Percentiles rank a stretch among this genome's conserved stretches.
phyloP scores from a whole-genome alignment of 139 green algal species.

The Spirogloea muscicola region DNA sequence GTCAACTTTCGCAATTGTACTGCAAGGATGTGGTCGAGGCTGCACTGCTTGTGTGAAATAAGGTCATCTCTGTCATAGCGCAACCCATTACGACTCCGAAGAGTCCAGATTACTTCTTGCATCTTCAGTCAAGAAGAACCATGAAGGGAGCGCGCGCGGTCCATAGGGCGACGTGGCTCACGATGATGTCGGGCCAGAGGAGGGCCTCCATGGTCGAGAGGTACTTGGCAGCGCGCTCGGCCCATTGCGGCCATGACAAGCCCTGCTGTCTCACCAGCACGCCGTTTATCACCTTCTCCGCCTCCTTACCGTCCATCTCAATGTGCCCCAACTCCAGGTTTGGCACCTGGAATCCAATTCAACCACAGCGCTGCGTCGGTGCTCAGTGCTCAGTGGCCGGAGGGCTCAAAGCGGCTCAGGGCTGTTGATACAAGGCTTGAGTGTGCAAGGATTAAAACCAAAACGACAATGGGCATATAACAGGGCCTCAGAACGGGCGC shows the following conservation, averaged over 20 bases:
- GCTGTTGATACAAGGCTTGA: neutral
- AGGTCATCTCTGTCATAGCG: neutral
- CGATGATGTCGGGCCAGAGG: constrained; percentile 18
- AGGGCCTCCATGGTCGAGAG: constrained; percentile 5
- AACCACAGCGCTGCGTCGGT: neutral
- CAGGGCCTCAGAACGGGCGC: neutral
- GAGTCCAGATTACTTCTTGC: neutral
- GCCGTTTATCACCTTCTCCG: constrained; percentile 1
- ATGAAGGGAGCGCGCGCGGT: no score
- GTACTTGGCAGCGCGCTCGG: constrained; percentile 1
- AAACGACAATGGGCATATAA: neutral
- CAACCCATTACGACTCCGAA: neutral
- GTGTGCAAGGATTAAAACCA: no score
- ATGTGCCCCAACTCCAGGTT: constrained; percentile 35
- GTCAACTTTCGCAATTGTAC: no score
- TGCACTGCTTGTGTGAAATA: no score
- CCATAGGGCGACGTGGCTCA: neutral
- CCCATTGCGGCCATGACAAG: constrained; percentile 25
- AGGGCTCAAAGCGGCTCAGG: neutral
- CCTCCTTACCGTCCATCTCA: constrained; percentile 13
- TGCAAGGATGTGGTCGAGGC: no score
- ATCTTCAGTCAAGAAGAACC: neutral
- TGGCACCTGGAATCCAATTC: neutral
- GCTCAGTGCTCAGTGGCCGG: neutral
- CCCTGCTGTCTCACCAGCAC: neutral